Evolutionary conservation across 1,139 yeast species (phyloP).

Genomic region (Trichomonascaceae sp.): DNA sequence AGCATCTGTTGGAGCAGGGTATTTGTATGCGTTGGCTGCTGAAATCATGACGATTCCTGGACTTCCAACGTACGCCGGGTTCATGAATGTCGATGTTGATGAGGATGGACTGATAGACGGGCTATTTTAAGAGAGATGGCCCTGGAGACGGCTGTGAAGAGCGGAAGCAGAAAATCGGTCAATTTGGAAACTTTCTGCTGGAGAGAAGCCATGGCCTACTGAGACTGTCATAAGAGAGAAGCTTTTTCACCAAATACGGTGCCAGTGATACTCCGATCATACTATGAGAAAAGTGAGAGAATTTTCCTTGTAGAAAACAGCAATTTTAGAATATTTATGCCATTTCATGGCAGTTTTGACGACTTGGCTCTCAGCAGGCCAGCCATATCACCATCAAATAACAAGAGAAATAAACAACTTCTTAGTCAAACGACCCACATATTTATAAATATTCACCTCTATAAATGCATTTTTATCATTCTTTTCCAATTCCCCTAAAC

Average conservation of each 20-base stretch:
- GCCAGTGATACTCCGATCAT: too few relatives aligned
- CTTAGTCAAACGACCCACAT: not conserved
- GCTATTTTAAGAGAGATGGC: constrained; percentile 48
- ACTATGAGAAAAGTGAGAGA: too few relatives aligned
- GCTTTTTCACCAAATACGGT: too few relatives aligned
- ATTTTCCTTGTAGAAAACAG: not conserved
- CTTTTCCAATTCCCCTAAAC: not conserved
- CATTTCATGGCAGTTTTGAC: not conserved
- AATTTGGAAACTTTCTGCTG: too few relatives aligned
- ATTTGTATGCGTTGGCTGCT: constrained; percentile 92
- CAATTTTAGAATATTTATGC: not conserved
- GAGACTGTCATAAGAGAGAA: too few relatives aligned
- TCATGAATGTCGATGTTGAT: constrained; percentile 92
- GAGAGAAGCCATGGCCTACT: too few relatives aligned
- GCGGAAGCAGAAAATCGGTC: too few relatives aligned
- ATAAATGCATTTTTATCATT: not conserved
- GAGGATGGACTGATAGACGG: constrained; percentile 94
- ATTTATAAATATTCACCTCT: too few relatives aligned
- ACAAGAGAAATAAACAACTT: not conserved
- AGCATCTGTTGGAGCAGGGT: constrained; percentile 95
- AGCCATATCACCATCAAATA: not conserved
- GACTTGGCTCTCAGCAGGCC: not conserved
- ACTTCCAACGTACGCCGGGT: constrained; percentile 92
- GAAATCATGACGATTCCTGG: constrained; percentile 98
- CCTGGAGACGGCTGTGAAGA: not conserved